Evolutionary conservation across 768 basidiomycete species (phyloP).

Genomic region (Pleurotus tuoliensis): DNA sequence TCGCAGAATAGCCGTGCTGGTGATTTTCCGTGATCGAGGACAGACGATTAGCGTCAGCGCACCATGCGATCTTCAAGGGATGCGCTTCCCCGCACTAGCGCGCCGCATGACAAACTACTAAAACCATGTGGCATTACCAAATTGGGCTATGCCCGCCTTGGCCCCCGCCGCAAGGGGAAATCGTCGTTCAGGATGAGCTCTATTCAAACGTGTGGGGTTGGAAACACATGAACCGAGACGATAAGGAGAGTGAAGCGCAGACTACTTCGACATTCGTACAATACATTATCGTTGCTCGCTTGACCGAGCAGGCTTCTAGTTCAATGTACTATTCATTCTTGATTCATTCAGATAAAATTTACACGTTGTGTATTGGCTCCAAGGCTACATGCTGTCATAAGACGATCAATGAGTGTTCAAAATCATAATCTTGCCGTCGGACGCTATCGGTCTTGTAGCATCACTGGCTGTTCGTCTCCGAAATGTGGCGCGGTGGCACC

Average conservation of each 20-base stretch:
- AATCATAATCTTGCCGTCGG: not conserved
- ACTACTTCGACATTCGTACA: too few relatives aligned
- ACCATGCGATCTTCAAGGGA: slow-evolving; percentile 4
- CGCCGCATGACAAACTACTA: not conserved
- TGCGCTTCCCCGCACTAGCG: slow-evolving; percentile 1
- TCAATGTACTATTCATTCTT: too few relatives aligned
- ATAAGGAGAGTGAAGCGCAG: not conserved
- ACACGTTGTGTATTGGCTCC: too few relatives aligned
- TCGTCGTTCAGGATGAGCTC: not conserved
- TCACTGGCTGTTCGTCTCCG: not conserved
- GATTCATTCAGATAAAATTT: too few relatives aligned
- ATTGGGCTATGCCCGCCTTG: slow-evolving; percentile 1
- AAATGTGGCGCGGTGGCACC: not conserved
- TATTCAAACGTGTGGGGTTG: not conserved
- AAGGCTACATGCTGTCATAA: too few relatives aligned
- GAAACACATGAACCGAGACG: slow-evolving; percentile 3
- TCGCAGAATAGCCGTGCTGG: not conserved
- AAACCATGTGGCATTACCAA: slow-evolving; percentile 1
- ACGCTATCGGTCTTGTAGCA: not conserved
- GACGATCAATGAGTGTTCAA: too few relatives aligned
- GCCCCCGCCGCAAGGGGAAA: not conserved
- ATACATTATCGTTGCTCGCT: not conserved
- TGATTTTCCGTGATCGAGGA: slow-evolving; percentile 1
- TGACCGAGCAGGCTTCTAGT: not conserved
- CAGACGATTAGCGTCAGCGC: slow-evolving; percentile 1